Evolutionary conservation across 352 stramenopile species (phyloP), one percentile per base, ranked within the genome.

Genomic region (Pseudoperonospora humuli): DNA sequence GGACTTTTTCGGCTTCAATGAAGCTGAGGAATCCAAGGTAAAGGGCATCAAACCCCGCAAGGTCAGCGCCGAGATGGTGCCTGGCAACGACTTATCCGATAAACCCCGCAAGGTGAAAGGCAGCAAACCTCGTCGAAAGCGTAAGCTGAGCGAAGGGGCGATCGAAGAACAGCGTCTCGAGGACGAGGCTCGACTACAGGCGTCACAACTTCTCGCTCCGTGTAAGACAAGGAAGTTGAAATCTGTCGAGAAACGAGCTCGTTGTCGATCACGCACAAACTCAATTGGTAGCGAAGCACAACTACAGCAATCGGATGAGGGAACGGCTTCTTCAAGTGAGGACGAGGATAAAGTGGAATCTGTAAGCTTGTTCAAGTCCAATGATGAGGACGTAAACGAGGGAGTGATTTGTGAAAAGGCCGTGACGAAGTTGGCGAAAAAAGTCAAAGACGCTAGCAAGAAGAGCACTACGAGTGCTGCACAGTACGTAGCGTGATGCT

Each of bases 1-100:
- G 31, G 77, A 90, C 46, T 90, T 90, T 51, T 90, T 90, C 48
- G 77, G 77, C 44, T 90, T 84, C 51, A 60, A 90, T 50, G 62
- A 57, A 4, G 40, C 41, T 10, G 44, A 50, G 14, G 67, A 59
- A 31, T 44, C 67, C 38, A 63, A 61, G 29, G 54, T 70, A 17
- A 64, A 71, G 35, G 3, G 35, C 8, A 26, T 51, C 45, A 71
- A 71, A 23, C 53, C 57, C 34, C 72, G 75, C 45, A 80, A 72
- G 54, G 70, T 85, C 42, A 89, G 75, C 50, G 70, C 78, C 39
- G 75, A 89, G 40, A 66, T 76, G 60, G 60, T 88, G 36, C 70
- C 76, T 2, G 75, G 73, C 14, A 77, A 82, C 14, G 65, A 77
- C 13, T 26, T 24, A 11, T 19, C 44, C 17, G 56, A 3, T 18